Evolutionary conservation across 179 eudicot genomes (phyloP).

Genomic region (Actinidia polygama): DNA sequence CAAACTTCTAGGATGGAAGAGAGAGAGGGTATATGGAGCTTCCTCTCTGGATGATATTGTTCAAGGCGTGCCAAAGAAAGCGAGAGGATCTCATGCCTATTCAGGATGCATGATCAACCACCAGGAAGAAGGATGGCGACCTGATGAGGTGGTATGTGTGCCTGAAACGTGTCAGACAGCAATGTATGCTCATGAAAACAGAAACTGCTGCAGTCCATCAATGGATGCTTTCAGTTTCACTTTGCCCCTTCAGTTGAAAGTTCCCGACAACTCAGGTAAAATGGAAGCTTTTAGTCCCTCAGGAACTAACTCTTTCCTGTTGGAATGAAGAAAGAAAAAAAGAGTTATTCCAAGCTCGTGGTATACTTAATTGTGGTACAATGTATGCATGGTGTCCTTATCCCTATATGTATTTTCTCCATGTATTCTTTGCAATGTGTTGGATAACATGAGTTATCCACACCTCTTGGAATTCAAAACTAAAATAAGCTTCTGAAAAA

Average conservation of each 20-base stretch:
- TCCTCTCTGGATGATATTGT: conserved; percentile 27
- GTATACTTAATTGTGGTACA: background rate
- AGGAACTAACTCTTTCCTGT: background rate
- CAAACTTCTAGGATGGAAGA: conserved; percentile 42
- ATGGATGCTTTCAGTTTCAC: conserved; percentile 41
- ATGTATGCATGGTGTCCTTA: background rate
- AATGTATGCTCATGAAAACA: conserved; percentile 20
- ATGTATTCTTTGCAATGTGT: background rate
- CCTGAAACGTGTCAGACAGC: conserved; percentile 31
- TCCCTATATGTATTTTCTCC: background rate
- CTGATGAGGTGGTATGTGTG: conserved; percentile 25
- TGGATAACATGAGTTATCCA: background rate
- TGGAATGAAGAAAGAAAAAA: background rate
- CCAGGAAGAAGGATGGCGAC: conserved; percentile 30
- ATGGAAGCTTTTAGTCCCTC: conserved; percentile 13
- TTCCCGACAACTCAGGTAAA: conserved; percentile 35
- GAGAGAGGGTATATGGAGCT: conserved; percentile 47
- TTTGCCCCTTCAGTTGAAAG: conserved; percentile 42
- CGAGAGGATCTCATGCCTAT: conserved; percentile 41
- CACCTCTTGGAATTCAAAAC: conserved; percentile 1
- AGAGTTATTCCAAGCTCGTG: no score
- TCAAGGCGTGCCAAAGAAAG: conserved; percentile 54
- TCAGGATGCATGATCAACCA: conserved; percentile 26
- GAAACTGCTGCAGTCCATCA: conserved; percentile 33
- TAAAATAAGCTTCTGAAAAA: conserved; percentile 11